Evolutionary conservation across 1,139 yeast genomes (phyloP), one percentile per base, ranked within the genome.

Genomic region (Hanseniaspora gamundiae): DNA sequence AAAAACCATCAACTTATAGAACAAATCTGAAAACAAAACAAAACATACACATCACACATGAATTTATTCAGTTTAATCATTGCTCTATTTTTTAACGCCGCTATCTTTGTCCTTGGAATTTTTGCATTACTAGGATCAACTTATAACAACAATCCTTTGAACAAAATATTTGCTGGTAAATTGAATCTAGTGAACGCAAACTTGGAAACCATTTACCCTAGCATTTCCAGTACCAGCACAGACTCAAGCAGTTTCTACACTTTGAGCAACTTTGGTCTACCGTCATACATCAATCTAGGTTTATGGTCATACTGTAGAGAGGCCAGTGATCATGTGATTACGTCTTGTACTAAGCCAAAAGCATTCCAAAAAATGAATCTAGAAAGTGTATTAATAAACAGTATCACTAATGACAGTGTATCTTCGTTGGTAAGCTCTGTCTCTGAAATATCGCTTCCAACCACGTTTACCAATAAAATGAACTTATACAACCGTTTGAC

Each of bases 101-200:
- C 53, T 9, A 56, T 59, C 2, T 40, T 56, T 19, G 48, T 58
- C 13, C 45, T 58, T 26, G 58, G 60, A 8, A 46, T 50, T 22
- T 48, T 57, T 7, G 58, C 59, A 19, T 57, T 60, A 43, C 56
- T 59, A 4, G 62, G 62, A 13, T 57, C 61, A 2, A 56, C 59
- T 5, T 52, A 51, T 22, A 55, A 56, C 43, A 55, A 54, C 39
- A 40, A 45, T 24, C 61, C 61, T 8, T 46, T 58, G 22, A 56
- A 56, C 44, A 46, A 50, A 35, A 57, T 58, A 7, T 58, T 48
- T 40, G 56, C 48, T 2, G 59, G 61, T 13, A 60, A 56, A 44
- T 26, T 58, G n/a, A 52, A 55, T 44, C 43, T 58, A 14, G 41
- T 51, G 24, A 43, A 47, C 7, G 27, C 55, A 14, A 38, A 46